A percentile compares a stretch with the other conserved stretches of the same genome.
Conservation (phyloP, 495 filamentous ascomycete genomes). For the Trichoderma reesei region DNA sequence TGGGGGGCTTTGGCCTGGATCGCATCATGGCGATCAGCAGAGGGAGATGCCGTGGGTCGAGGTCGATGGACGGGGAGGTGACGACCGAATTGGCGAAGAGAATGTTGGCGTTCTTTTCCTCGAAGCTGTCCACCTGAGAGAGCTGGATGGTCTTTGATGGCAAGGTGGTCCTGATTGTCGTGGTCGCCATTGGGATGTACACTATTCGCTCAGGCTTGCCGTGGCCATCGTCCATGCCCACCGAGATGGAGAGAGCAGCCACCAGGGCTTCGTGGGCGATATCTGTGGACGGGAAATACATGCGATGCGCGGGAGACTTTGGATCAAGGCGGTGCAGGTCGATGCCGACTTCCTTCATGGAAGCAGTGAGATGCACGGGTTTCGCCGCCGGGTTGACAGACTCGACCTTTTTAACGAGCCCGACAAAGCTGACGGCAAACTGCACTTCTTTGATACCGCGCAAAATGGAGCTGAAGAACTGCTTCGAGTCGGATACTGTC, state of each 20-base stretch:
- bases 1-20: constrained; percentile 41
- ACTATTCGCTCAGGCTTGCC: constrained; percentile 77
- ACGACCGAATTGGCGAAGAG: constrained; percentile 92
- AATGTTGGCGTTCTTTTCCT: constrained; percentile 90
- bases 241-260: constrained; percentile 81
- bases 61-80: constrained; percentile 88
- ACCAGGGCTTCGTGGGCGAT: constrained; percentile 92
- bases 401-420: constrained; percentile 68
- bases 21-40: constrained; percentile 68
- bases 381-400: constrained; percentile 52
- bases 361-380: constrained; percentile 70
- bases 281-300: constrained; percentile 94
- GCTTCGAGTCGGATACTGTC: constrained; percentile 85
- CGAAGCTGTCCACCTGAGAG: constrained; percentile 59
- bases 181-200: constrained; percentile 96
- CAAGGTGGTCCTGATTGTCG: constrained; percentile 86
- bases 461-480: constrained; percentile 81
- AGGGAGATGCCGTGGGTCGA: constrained; percentile 90
- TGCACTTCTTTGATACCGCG: constrained; percentile 93
- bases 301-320: constrained; percentile 88
- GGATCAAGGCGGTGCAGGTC: constrained; percentile 90
- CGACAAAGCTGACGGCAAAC: constrained; percentile 87
- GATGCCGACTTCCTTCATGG: constrained; percentile 91
- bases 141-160: constrained; percentile 89
- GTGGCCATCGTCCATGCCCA: constrained; percentile 81